Conservation (phyloP, 2,329 filamentous ascomycete species). For the Phaeosphaeriaceae sp. region DNA sequence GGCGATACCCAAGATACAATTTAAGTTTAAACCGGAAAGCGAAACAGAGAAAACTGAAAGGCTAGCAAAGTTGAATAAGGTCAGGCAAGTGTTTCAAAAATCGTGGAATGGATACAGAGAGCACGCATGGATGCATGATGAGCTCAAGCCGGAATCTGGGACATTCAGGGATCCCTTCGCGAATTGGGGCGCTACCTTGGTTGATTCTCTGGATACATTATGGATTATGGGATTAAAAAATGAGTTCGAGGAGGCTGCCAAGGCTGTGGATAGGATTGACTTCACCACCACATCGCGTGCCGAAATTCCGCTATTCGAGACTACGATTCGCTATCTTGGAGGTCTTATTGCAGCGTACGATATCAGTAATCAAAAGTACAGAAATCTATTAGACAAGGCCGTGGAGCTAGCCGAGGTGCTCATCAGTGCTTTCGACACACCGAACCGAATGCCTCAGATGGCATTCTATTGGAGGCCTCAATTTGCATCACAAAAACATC, state of each 20-base stretch:
- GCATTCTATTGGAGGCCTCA: slow-evolving; percentile 62
- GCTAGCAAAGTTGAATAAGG: slow-evolving; percentile 65
- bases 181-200: slow-evolving; percentile 86
- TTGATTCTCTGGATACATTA: slow-evolving; percentile 75
- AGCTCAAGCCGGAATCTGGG: slow-evolving; percentile 76
- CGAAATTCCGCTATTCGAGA: slow-evolving; percentile 72
- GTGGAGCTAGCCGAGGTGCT: slow-evolving; percentile 68
- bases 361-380: slow-evolving; percentile 61
- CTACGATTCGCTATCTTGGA: slow-evolving; percentile 73
- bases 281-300: slow-evolving; percentile 61
- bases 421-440: slow-evolving; percentile 71
- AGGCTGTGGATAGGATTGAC: slow-evolving; percentile 64
- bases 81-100: slow-evolving; percentile 76
- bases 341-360: slow-evolving; percentile 74
- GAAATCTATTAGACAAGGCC: slow-evolving; percentile 65
- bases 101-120: slow-evolving; percentile 84
- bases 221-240: slow-evolving; percentile 73
- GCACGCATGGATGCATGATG: slow-evolving; percentile 85
- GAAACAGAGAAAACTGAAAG: slow-evolving; percentile 59
- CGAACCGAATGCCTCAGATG: slow-evolving; percentile 68
- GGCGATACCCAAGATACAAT: slow-evolving; percentile 77
- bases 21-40: slow-evolving; percentile 71
- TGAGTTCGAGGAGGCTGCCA: slow-evolving; percentile 70
- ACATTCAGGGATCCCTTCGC: slow-evolving; percentile 80
- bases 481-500: slow-evolving; percentile 47